phyloP scores from a whole-genome alignment of 768 basidiomycete species.

The Coprinopsis marcescibilis region DNA sequence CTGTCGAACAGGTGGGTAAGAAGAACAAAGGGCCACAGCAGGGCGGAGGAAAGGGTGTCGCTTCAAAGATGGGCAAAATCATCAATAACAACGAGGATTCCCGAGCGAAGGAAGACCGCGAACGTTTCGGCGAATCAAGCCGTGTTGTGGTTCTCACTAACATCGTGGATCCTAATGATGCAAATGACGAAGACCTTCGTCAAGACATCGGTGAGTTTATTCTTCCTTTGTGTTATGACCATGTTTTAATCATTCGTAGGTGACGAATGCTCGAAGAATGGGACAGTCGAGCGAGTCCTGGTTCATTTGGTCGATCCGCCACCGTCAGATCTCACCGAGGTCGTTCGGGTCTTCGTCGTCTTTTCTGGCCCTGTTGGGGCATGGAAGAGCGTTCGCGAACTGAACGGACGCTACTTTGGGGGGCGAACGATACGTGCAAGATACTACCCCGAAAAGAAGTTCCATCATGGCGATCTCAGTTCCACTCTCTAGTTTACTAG shows the following conservation, averaged over 20 bases:
- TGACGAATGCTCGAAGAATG: constrained; percentile 88
- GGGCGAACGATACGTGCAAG: constrained; percentile 77
- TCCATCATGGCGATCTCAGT: constrained; percentile 47
- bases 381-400: constrained; percentile 91
- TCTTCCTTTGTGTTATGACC: background rate
- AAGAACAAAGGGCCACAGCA: constrained; percentile 28
- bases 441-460: constrained; percentile 67
- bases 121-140: constrained; percentile 84
- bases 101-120: constrained; percentile 68
- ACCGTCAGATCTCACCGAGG: constrained; percentile 64
- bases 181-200: constrained; percentile 77
- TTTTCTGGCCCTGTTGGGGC: constrained; percentile 91
- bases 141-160: constrained; percentile 87
- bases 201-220: constrained; percentile 75
- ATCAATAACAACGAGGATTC: constrained; percentile 87
- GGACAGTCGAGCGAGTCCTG: constrained; percentile 85
- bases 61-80: constrained; percentile 80
- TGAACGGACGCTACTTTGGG: constrained; percentile 91
- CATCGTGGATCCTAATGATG: constrained; percentile 80
- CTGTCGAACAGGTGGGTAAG: constrained; percentile 59
- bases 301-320: constrained; percentile 73
- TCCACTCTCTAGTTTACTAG: constrained; percentile 26
- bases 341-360: constrained; percentile 85
- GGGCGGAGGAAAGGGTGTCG: constrained; percentile 30
- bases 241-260: constrained; percentile 36